Evolutionary conservation across 2,329 filamentous ascomycete genomes (phyloP), one percentile per base, ranked within the genome.

Genomic region (Pseudopyricularia cyperi): DNA sequence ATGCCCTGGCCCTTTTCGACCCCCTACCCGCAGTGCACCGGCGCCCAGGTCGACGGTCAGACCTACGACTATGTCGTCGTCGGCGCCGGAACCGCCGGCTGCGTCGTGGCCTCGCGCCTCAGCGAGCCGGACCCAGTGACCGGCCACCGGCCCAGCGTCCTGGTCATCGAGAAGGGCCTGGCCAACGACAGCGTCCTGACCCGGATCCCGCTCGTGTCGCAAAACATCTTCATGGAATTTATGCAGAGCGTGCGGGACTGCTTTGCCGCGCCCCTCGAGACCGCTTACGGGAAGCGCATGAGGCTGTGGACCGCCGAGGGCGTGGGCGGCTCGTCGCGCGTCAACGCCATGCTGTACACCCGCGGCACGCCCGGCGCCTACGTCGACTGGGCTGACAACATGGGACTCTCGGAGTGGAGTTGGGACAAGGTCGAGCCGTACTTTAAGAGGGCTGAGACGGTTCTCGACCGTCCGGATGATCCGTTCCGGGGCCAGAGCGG

Each of bases 61-160:
- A 57, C 56, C 4, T 48, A 19, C 24, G 47, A 48, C 28, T 74
- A 69, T 60, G 59, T 74, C 55, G 65, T 74, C 52, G 68, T 72
- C 12, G 71, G 72, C 48, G 64, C 61, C 62, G 72, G 73, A 22
- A 74, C 72, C 2, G 69, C 71, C 30, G 72, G 71, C 28, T 72
- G 71, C 59, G 69, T 70, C 2, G 54, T 75, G 49, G 73, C 72
- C 4, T 68, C 68, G 22, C 66, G 72, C 35, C 63, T 76, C 1
- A 66, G 62, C 14, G 66, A 70, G 52, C 30, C 22, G n/a, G 46
- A 48, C 24, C 19, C 33, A 9, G 30, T 24, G 30, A 35, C 33
- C 14, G 63, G 68, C 52, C 62, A 61, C 8, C 52, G 58, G n/a
- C 60, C 65, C 15, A 62, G 58, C 1, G 66, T 73, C 4, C 61